These are phyloP conservation scores for Cryptococcus neoformans DNA, from an alignment of 1,284 basidiomycete species.

Conservation along the genomic window DNA sequence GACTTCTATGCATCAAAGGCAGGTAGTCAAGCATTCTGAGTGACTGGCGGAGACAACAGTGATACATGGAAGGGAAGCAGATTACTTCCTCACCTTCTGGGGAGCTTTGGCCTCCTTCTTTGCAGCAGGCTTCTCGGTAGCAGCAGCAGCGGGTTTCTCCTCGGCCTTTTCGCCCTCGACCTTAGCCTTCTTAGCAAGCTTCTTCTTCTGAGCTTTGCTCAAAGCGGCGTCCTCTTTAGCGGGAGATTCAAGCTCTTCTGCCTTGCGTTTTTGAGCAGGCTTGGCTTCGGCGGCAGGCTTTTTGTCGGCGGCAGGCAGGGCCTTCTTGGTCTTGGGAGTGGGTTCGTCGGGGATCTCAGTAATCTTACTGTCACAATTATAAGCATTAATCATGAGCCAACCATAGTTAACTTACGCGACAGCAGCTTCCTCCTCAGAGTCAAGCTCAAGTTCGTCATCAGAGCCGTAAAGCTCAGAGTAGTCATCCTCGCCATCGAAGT, in stretches of 20 bases:
- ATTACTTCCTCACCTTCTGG: constrained; percentile 45
- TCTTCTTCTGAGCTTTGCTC: constrained; percentile 49
- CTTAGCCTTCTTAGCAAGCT: constrained; percentile 47
- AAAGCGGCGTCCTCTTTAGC: constrained; percentile 33
- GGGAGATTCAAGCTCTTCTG: constrained; percentile 42
- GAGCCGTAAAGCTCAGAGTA: constrained; percentile 48
- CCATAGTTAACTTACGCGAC: constrained; percentile 21
- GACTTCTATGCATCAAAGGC: neutral
- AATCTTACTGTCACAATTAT: constrained; percentile 27
- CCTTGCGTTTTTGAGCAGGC: constrained; percentile 57
- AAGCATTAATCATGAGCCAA: neutral
- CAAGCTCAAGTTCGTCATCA: constrained; percentile 54
- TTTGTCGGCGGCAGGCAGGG: constrained; percentile 30
- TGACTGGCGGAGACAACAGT: too few species aligned
- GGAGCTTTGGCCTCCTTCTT: constrained; percentile 26
- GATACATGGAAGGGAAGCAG: neutral
- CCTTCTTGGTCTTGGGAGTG: constrained; percentile 42
- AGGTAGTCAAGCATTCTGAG: too few species aligned
- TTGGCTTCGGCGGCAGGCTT: constrained; percentile 49
- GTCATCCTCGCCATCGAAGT: constrained; percentile 50
- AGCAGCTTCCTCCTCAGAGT: constrained; percentile 53
- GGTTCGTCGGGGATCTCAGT: constrained; percentile 35
- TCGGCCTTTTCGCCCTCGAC: constrained; percentile 54
- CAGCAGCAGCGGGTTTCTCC: constrained; percentile 40
- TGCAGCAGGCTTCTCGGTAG: constrained; percentile 26